Evolutionary conservation across 495 filamentous ascomycete species (phyloP).

Genomic region (Penicillium tannophilum): DNA sequence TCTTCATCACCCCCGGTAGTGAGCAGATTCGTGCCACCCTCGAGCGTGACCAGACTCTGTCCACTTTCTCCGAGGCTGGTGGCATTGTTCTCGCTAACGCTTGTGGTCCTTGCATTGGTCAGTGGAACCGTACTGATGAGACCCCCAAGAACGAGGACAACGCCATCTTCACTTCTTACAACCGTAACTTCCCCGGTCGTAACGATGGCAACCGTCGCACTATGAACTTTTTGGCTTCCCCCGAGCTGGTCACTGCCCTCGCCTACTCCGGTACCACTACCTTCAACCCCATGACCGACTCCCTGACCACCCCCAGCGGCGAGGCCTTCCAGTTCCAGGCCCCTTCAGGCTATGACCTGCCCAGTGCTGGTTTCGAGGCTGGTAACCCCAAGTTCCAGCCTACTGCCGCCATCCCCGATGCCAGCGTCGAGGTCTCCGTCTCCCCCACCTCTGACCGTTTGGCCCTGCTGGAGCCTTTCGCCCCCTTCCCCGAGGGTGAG

Average conservation of each 20-base stretch:
- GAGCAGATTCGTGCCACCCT: conserved; percentile 96
- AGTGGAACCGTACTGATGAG: conserved; percentile 91
- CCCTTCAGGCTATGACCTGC: conserved; percentile 77
- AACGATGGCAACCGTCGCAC: conserved; percentile 96
- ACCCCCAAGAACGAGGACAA: conserved; percentile 83
- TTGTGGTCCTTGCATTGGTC: conserved; percentile 93
- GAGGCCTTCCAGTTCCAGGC: conserved; percentile 82
- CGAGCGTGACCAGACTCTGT: conserved; percentile 79
- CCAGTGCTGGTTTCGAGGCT: conserved; percentile 72
- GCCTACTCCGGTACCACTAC: conserved; percentile 88
- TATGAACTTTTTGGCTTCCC: conserved; percentile 98
- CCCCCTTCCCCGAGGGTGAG: conserved; percentile 76
- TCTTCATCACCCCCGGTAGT: conserved; percentile 95
- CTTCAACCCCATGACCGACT: conserved; percentile 95
- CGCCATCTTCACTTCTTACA: conserved; percentile 95
- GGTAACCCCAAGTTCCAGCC: conserved; percentile 79
- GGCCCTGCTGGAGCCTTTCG: conserved; percentile 88
- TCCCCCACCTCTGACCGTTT: conserved; percentile 85
- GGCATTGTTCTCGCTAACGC: conserved; percentile 92
- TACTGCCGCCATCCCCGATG: conserved; percentile 66
- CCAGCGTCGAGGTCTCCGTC: conserved; percentile 61
- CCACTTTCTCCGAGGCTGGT: conserved; percentile 84
- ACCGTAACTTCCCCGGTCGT: conserved; percentile 95
- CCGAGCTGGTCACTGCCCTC: conserved; percentile 96
- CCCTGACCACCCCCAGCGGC: conserved; percentile 78